Conservation (phyloP, 306 rosid genomes). For the Medicago truncatula region DNA sequence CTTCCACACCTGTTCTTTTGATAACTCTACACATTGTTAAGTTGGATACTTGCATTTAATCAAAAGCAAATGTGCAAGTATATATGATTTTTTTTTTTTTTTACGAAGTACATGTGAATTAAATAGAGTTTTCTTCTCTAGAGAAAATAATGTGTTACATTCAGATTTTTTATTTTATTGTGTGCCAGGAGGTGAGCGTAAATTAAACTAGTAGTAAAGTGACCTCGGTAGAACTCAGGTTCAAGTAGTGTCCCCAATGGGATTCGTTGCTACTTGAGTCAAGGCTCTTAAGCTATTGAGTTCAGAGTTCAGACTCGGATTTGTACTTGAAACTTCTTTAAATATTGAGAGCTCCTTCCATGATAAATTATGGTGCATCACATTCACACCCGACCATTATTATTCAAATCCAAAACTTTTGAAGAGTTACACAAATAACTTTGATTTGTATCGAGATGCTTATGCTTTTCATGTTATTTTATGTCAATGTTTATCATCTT, state of each 20-base stretch:
- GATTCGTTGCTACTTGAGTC: slow-evolving; percentile 4
- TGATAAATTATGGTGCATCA: too few relatives aligned
- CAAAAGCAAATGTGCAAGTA: slow-evolving; percentile 7
- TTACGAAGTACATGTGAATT: background rate
- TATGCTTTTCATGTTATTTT: slow-evolving; percentile 28
- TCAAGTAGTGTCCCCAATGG: slow-evolving; percentile 7
- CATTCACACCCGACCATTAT: too few relatives aligned
- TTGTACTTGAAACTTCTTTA: slow-evolving; percentile 19
- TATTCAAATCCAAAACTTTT: background rate
- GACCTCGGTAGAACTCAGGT: background rate
- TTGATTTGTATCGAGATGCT: slow-evolving; percentile 6
- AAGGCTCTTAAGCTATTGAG: background rate
- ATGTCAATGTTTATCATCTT: slow-evolving; percentile 24
- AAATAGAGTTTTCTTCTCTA: slow-evolving; percentile 1
- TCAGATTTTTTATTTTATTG: background rate
- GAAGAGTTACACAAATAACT: slow-evolving; percentile 37
- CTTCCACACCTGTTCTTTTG: slow-evolving; percentile 15
- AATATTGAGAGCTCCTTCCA: background rate
- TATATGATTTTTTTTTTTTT: background rate
- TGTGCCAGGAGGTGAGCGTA: background rate
- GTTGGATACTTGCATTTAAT: slow-evolving; percentile 14
- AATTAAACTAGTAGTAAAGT: background rate
- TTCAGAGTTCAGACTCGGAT: slow-evolving; percentile 18
- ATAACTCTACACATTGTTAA: slow-evolving; percentile 3
- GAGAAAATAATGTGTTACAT: background rate